These are phyloP conservation scores for Coemansia sp. DNA, from an alignment of 192 early-diverging fungal species.

Conservation along the genomic window DNA sequence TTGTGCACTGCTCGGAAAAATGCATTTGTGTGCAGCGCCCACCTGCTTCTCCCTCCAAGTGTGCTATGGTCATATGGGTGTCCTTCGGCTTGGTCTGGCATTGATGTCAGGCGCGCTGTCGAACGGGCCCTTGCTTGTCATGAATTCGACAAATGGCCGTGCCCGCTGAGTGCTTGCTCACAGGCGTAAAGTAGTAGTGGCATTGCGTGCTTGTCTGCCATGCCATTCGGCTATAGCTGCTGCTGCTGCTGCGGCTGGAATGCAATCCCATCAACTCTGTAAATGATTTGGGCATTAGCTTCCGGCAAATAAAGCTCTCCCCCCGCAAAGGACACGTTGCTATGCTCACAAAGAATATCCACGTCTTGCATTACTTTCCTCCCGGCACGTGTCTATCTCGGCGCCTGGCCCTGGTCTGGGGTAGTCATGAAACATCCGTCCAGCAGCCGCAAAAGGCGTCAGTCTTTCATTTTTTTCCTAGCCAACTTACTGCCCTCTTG, in stretches of 20 bases:
- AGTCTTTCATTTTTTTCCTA: neutral
- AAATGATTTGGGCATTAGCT: neutral
- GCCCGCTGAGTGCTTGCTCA: neutral
- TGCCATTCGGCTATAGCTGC: neutral
- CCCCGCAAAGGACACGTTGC: neutral
- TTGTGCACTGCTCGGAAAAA: slow-evolving; percentile 4
- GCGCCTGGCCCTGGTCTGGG: slow-evolving; percentile 1
- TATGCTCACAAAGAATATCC: neutral
- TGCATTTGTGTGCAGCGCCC: slow-evolving; percentile 2
- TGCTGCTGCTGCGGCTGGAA: neutral
- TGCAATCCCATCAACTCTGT: neutral
- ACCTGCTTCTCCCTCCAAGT: neutral
- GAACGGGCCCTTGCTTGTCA: neutral
- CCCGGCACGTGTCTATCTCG: neutral
- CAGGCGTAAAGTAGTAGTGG: neutral
- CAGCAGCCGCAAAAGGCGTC: neutral
- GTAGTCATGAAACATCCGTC: neutral
- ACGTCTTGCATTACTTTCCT: neutral
- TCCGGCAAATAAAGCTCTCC: neutral
- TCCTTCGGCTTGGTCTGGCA: neutral
- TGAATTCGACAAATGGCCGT: neutral
- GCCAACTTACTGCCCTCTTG: neutral
- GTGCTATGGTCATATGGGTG: neutral
- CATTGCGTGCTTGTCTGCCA: neutral
- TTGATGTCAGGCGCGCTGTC: neutral